These are phyloP conservation scores for Lepraria neglecta DNA, from an alignment of 495 filamentous ascomycete genomes.

Conservation along the genomic window DNA sequence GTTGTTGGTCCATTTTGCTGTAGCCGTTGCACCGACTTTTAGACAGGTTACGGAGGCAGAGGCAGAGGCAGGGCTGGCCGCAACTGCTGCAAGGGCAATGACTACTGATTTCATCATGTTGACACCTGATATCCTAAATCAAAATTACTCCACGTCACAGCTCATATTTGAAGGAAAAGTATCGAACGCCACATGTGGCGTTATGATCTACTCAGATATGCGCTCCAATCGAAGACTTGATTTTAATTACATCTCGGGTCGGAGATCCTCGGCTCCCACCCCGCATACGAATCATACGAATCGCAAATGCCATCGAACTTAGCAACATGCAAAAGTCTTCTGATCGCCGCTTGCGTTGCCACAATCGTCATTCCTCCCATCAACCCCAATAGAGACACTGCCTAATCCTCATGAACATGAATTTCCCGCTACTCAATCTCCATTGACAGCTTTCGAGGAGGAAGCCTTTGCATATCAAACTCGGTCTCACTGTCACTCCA, in stretches of 20 bases:
- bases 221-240: constrained; percentile 1
- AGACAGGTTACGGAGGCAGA: constrained; percentile 20
- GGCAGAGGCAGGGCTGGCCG: background rate
- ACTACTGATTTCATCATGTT: background rate
- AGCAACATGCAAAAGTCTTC: background rate
- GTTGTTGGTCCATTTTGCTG: constrained; percentile 20
- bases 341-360: too few species aligned
- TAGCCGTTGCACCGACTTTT: constrained; percentile 15
- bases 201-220: background rate
- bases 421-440: background rate
- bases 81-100: background rate
- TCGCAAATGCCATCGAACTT: too few species aligned
- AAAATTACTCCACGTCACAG: background rate
- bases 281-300: background rate
- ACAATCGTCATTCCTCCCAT: background rate
- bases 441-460: constrained; percentile 11
- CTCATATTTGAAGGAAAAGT: background rate
- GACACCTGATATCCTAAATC: background rate
- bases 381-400: background rate
- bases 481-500: background rate
- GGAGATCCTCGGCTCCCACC: background rate
- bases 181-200: background rate
- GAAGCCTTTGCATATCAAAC: constrained; percentile 8
- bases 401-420: background rate
- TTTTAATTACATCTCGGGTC: background rate